Evolutionary conservation across 176 grass and related monocot genomes (phyloP), one percentile per base, ranked within the genome.

Genomic region (Oryza australiensis): DNA sequence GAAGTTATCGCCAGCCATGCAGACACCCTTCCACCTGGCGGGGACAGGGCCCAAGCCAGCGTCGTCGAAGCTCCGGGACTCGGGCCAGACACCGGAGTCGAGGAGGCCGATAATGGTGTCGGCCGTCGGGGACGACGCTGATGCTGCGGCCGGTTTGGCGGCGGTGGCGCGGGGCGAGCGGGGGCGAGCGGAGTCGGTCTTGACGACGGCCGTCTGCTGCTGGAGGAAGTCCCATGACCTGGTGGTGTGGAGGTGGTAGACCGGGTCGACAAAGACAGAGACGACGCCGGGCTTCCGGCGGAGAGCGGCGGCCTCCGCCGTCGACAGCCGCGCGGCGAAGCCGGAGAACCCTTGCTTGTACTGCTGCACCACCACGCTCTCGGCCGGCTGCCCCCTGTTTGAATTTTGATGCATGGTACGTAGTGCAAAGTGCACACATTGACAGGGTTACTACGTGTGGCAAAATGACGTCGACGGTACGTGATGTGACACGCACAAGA

Each of bases 51-150:
- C 79, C 41, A 94, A 87, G 33, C 88, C 88, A 26, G 88, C 37
- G 75, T 98, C 95, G 16, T 33, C 62, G 79, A 98, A 98, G 88
- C 95, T 98, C 13, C 77, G 73, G 0, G 92, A 98, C 81, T 98
- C 95, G n/a, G 95, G 95, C 95, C 95, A 98, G 84, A 98, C 92
- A 37, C 95, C 95, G 72, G 95, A 91, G 83, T 98, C 95, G 10
- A 94, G 86, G 11, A 94, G 82, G 1, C 95, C 92, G 16, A 98
- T 86, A 64, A 98, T 88, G 64, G 92, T 89, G 30, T 93, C 95
- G 9, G 51, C 60, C 2, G 67, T n/a, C 7, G 80, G 66, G 2
- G 72, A 4, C 37, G 92, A 41, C 60, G 88, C 5, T 1, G 48
- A 51, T 15, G 48, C 0, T 15, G 48, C 48, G 16, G 46, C 14